Evolutionary conservation across 768 basidiomycete genomes (phyloP), one percentile per base, ranked within the genome.

Genomic region (Piloderma croceum): DNA sequence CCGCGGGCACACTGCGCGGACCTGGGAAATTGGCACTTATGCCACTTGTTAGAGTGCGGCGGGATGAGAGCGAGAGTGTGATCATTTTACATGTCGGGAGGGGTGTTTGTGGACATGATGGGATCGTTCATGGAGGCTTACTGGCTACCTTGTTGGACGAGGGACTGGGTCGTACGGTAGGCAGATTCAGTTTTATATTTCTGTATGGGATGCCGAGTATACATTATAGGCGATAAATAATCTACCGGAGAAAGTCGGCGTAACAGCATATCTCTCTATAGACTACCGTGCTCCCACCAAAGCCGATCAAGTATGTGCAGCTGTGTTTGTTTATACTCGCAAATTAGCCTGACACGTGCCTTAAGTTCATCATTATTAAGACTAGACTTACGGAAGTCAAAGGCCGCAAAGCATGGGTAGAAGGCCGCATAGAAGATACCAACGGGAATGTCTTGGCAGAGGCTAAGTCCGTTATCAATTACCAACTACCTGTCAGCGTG

Each of bases 121-220:
- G 94, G 0, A 91, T 99, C 45, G 67, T 97, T 3, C 94, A 99
- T 51, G 94, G 94, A 0, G 94, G 94, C 2, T 53, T 98, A 43
- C 68, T 98, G 15, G 90, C 92, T 27, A 96, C 91, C 2, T 60
- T 98, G 13, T 58, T 96, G 41, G 94, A 99, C 47, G 94, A 99
- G 68, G 69, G 71, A 12, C 56, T 96, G 31, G 82, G 82, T 41
- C 67, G 94, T 44, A 84, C 79, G 51, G 93, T 93, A 53, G 46
- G 81, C 64, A 7, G 2, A 13, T 27, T 41, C 6, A 31, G 24
- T 11, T 24, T 37, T 18, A 12, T 17, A 7, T 21, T 9, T 32
- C 35, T 12, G n/a, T 11, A 47, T 24, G 33, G 39, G 36, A 39
- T 37, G n/a, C n/a, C n/a, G n/a, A n/a, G 4, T 35, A 31, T 17